Evolutionary conservation across 768 basidiomycete genomes (phyloP).

Genomic region (Pisolithus marmoratus): DNA sequence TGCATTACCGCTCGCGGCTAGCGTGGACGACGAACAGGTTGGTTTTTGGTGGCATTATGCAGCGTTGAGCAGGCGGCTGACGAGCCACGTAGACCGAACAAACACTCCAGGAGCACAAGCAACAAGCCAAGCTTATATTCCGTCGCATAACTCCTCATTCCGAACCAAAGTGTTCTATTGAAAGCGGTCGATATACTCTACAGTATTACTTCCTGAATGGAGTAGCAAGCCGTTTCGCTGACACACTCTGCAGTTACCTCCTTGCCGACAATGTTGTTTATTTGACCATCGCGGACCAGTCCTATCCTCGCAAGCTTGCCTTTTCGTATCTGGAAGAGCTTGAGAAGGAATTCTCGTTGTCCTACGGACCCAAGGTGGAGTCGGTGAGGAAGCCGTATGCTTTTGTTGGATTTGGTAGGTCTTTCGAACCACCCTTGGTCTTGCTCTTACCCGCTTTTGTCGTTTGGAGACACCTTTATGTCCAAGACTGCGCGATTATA

Average conservation of each 20-base stretch:
- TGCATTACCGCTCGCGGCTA: slow-evolving; percentile 87
- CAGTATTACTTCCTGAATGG: slow-evolving; percentile 57
- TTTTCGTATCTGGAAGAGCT: slow-evolving; percentile 98
- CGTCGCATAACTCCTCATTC: slow-evolving; percentile 89
- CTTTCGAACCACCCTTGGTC: neutral
- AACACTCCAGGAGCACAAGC: slow-evolving; percentile 93
- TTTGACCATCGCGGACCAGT: slow-evolving; percentile 92
- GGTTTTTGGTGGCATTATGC: slow-evolving; percentile 10
- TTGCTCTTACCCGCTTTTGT: slow-evolving; percentile 2
- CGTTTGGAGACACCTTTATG: slow-evolving; percentile 89
- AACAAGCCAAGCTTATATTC: slow-evolving; percentile 96
- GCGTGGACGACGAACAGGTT: slow-evolving; percentile 96
- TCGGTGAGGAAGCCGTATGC: slow-evolving; percentile 94
- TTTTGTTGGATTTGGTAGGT: slow-evolving; percentile 93
- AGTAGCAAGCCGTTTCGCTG: slow-evolving; percentile 3
- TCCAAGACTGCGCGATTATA: slow-evolving; percentile 95
- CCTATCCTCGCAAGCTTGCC: slow-evolving; percentile 93
- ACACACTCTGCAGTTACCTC: slow-evolving; percentile 65
- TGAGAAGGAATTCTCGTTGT: slow-evolving; percentile 89
- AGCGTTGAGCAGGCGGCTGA: neutral
- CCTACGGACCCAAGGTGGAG: slow-evolving; percentile 93
- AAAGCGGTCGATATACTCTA: slow-evolving; percentile 90
- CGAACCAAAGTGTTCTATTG: slow-evolving; percentile 95
- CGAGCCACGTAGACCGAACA: slow-evolving; percentile 71
- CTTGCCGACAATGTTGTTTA: slow-evolving; percentile 93